Base-by-base conservation (phyloP, 371 early-diverging fungal species). In the Choanephora cucurbitarum region DNA sequence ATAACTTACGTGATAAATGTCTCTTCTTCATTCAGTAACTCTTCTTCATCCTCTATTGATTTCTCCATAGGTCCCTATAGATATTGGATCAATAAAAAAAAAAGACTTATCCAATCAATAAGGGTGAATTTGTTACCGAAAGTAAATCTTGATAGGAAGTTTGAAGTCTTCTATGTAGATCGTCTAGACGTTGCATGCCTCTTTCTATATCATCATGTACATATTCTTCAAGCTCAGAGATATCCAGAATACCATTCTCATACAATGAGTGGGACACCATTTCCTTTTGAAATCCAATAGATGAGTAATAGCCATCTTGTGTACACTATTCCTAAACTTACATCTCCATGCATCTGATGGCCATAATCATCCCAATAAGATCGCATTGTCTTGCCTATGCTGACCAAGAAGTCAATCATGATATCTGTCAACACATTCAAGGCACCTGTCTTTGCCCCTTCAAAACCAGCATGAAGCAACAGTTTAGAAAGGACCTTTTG, bases 381-480 rank as follows among this genome's bases (percentile, higher is more conserved):
- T 23, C 90, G 81, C 40, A 96, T 60, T 1, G 91, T 91, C 63
- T 84, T 87, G 14, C 95, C 95, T 19, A 96, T 73, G 60, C 91
- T 95, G 41, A 76, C 44, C 34, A 97, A 69, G 60, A 90, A 92
- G 46, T 94, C 88, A 34, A 75, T 73, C 21, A 86, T 80, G 21
- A 93, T 76, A 55, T 94, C 95, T 18, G 88, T 86, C 49, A 94
- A 57, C n/a, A 91, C 78, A 37, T 85, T 71, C 55, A 94, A 58
- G 18, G 94, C 91, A 18, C 64, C 69, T 57, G 62, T 48, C 62
- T 85, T 63, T 64, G 84, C 68, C 64, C 85, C 86, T 69, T 97
- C 95, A 76, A 95, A 97, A 13, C 97, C 97, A 24, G 90, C 81
- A 66, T 97, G 95, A 41, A 87, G 79, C 33, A 95, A 76, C 33